These are phyloP conservation scores for Jaltomata sinuosa DNA, from an alignment of 257 asterid species.

Conservation along the genomic window DNA sequence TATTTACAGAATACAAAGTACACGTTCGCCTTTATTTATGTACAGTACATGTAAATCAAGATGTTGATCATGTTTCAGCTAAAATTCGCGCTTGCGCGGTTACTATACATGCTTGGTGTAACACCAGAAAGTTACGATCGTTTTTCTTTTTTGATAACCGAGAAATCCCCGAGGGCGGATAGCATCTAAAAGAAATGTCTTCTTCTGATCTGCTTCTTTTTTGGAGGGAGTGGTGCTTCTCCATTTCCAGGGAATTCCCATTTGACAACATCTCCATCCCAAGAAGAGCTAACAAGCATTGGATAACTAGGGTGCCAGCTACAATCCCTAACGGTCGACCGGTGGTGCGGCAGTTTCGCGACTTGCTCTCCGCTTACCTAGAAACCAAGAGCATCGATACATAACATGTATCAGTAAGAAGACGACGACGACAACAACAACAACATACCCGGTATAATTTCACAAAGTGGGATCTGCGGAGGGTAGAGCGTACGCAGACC, in stretches of 20 bases:
- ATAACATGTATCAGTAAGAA: neutral
- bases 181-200: neutral
- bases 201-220: neutral
- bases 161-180: neutral
- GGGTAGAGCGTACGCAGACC: too few relatives aligned
- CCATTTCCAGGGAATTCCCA: slow-evolving; percentile 61
- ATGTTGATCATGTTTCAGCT: neutral
- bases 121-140: neutral
- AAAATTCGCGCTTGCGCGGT: neutral
- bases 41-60: neutral
- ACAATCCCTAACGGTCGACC: neutral
- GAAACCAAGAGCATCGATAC: neutral
- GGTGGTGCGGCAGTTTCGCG: slow-evolving; percentile 60
- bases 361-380: slow-evolving; percentile 65
- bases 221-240: slow-evolving; percentile 17
- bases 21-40: neutral
- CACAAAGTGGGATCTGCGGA: too few relatives aligned
- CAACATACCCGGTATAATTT: too few relatives aligned
- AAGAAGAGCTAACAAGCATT: slow-evolving; percentile 66
- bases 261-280: slow-evolving; percentile 75
- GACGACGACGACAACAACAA: too few relatives aligned
- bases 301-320: slow-evolving; percentile 86
- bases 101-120: neutral
- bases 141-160: neutral
- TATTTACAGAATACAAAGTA: neutral